Evolutionary conservation across 2,329 filamentous ascomycete genomes (phyloP).

Genomic region (Scortechinia acanthostroma): DNA sequence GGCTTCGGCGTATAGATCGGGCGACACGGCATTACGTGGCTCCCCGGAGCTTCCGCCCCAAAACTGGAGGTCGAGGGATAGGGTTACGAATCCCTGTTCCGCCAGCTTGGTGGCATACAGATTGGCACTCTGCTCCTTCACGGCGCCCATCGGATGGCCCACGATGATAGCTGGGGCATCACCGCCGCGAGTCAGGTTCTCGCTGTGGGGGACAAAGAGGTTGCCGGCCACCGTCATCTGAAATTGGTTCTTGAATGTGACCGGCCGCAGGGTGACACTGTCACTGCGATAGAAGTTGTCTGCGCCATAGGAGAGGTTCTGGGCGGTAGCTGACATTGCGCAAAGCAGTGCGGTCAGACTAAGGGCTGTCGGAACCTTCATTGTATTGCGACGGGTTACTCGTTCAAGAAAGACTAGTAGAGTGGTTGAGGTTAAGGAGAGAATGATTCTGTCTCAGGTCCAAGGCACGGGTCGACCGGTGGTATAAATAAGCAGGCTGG

Average conservation of each 20-base stretch:
- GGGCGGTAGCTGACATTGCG: not conserved
- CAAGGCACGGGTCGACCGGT: not conserved
- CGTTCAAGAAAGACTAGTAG: too few relatives aligned
- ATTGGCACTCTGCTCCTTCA: conserved; percentile 19
- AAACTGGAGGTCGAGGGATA: conserved; percentile 13
- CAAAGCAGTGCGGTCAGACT: not conserved
- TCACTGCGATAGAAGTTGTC: conserved; percentile 2
- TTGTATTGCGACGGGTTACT: not conserved
- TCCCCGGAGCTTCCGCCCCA: conserved; percentile 15
- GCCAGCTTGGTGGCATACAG: conserved; percentile 17
- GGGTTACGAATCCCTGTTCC: conserved; percentile 14
- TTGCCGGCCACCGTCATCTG: not conserved
- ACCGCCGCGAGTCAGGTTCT: not conserved
- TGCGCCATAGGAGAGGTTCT: not conserved
- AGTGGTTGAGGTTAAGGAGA: too few relatives aligned
- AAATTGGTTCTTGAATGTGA: not conserved
- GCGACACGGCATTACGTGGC: conserved; percentile 13
- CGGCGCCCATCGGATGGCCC: conserved; percentile 16
- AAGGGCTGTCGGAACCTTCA: not conserved
- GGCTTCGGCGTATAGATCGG: conserved; percentile 15
- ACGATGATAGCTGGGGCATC: conserved; percentile 13
- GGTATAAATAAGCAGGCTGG: not conserved
- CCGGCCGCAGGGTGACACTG: not conserved
- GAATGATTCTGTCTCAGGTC: not conserved
- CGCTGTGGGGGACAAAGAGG: not conserved